Evolutionary conservation across 352 stramenopile genomes (phyloP).

Genomic region (Pythium monospermum): DNA sequence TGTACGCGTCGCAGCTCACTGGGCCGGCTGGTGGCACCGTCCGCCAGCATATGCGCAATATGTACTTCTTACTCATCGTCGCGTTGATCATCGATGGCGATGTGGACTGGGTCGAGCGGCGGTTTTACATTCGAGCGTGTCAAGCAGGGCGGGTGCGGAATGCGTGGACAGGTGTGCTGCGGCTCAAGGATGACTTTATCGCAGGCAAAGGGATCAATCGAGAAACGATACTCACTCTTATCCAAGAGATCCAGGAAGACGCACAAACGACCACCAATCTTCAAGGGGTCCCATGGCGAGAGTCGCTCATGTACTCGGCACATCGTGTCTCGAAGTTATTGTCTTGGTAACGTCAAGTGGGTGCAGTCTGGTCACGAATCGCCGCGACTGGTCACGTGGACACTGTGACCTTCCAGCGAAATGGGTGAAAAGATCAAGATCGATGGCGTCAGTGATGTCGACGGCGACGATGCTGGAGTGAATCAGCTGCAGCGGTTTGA

Average conservation of each 20-base stretch:
- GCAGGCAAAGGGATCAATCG: slow-evolving; percentile 31
- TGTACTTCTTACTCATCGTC: slow-evolving; percentile 43
- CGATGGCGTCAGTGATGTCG: too few species aligned
- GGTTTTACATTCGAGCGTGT: slow-evolving; percentile 38
- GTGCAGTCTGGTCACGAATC: too few species aligned
- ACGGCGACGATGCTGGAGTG: too few species aligned
- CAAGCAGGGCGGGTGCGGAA: slow-evolving; percentile 32
- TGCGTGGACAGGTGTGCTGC: slow-evolving; percentile 31
- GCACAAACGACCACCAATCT: too few species aligned
- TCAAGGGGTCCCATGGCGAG: slow-evolving; percentile 20
- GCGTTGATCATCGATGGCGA: slow-evolving; percentile 38
- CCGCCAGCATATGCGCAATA: slow-evolving; percentile 30
- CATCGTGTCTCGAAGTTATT: slow-evolving; percentile 25
- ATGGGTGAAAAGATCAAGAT: too few species aligned
- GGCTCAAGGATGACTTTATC: slow-evolving; percentile 37
- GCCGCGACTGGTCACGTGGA: too few species aligned
- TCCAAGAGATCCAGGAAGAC: slow-evolving; percentile 18
- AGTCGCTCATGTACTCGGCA: slow-evolving; percentile 27
- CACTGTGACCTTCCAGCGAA: too few species aligned
- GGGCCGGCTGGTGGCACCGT: not conserved
- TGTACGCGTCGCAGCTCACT: slow-evolving; percentile 9
- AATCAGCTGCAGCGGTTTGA: too few species aligned
- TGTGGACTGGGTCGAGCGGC: slow-evolving; percentile 39
- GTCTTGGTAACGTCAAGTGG: too few species aligned
- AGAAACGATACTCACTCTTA: slow-evolving; percentile 28